These are phyloP conservation scores for Mycena epipterygia DNA, from an alignment of 768 basidiomycete genomes.

Conservation along the genomic window DNA sequence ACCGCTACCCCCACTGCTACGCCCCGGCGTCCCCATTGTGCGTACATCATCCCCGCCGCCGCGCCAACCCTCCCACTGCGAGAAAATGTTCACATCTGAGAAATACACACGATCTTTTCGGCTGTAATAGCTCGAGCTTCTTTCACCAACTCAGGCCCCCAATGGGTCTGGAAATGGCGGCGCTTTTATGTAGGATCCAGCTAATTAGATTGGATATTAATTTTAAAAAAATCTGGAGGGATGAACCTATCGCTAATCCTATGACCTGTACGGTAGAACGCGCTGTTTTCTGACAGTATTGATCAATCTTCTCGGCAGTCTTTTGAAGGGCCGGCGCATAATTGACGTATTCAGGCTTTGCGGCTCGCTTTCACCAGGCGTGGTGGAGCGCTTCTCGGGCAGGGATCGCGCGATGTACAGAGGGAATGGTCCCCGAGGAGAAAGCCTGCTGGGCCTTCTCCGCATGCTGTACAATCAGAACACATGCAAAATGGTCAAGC, in stretches of 20 bases:
- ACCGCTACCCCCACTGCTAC: no score
- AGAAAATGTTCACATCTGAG: no score
- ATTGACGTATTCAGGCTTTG: slow-evolving; percentile 32
- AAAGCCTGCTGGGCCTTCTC: slow-evolving; percentile 50
- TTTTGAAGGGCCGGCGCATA: slow-evolving; percentile 41
- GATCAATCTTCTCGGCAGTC: slow-evolving; percentile 42
- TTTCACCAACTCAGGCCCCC: not conserved
- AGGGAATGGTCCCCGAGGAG: slow-evolving; percentile 44
- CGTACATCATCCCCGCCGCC: no score
- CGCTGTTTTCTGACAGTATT: slow-evolving; percentile 35
- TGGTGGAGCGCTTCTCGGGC: slow-evolving; percentile 49
- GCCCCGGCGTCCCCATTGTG: no score
- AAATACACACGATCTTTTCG: not conserved
- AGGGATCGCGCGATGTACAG: slow-evolving; percentile 47
- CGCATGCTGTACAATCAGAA: slow-evolving; percentile 40
- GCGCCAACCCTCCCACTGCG: no score
- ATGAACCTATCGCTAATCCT: not conserved
- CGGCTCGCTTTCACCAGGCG: slow-evolving; percentile 39
- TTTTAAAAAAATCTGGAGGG: not conserved
- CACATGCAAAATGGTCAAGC: no score
- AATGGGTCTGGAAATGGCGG: not conserved
- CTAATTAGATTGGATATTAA: not conserved
- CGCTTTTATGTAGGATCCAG: not conserved
- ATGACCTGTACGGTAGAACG: not conserved
- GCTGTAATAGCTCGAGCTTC: not conserved